Conservation (phyloP, 2,329 filamentous ascomycete species). For the Thielaviopsis ethacetica region DNA sequence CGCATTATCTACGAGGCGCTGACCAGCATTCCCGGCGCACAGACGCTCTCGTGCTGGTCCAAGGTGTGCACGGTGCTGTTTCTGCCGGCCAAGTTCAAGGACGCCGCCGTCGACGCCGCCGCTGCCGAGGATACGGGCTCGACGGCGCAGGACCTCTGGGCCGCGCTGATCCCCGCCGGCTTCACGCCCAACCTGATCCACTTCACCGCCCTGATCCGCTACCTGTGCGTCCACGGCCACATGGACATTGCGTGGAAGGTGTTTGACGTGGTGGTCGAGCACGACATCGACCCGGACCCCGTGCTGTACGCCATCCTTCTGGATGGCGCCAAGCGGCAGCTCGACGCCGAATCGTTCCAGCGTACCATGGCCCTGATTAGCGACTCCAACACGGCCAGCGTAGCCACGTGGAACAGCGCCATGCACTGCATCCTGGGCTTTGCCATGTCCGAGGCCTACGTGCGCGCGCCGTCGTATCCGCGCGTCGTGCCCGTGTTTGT, state of each 20-base stretch:
- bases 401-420: slow-evolving; percentile 21
- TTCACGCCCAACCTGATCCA: slow-evolving; percentile 44
- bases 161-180: slow-evolving; percentile 27
- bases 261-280: slow-evolving; percentile 42
- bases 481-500: slow-evolving; percentile 25
- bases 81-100: neutral
- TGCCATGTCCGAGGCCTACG: slow-evolving; percentile 23
- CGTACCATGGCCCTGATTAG: slow-evolving; percentile 7
- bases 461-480: slow-evolving; percentile 17
- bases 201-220: slow-evolving; percentile 53
- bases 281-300: slow-evolving; percentile 44
- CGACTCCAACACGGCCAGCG: slow-evolving; percentile 7
- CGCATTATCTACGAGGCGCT: slow-evolving; percentile 20
- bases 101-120: neutral
- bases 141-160: slow-evolving; percentile 25
- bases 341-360: slow-evolving; percentile 34
- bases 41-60: slow-evolving; percentile 26
- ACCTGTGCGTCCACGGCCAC: slow-evolving; percentile 50
- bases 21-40: slow-evolving; percentile 20
- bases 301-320: slow-evolving; percentile 56
- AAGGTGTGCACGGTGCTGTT: slow-evolving; percentile 37
- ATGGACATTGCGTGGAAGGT: slow-evolving; percentile 47
- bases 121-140: slow-evolving; percentile 19
- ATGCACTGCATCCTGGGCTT: slow-evolving; percentile 34
- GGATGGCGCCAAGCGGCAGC: slow-evolving; percentile 46